Conservation (phyloP, 768 basidiomycete genomes). For the Suillus hirtellus region DNA sequence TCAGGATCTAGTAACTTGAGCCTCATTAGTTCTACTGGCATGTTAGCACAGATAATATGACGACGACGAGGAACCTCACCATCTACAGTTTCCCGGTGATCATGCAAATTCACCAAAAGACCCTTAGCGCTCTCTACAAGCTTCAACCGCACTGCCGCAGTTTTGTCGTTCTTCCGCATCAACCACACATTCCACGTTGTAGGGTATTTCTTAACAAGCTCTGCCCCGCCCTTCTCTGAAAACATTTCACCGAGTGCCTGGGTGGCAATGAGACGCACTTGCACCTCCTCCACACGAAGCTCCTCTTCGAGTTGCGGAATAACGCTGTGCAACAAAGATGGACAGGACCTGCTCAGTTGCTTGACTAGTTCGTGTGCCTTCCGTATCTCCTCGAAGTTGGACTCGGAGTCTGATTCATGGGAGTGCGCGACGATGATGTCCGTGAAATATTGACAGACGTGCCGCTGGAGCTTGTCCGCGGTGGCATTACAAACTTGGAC, state of each 20-base stretch:
- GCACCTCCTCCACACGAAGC: conserved; percentile 70
- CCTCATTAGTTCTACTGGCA: conserved; percentile 50
- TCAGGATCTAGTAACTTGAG: conserved; percentile 83
- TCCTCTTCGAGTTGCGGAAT: conserved; percentile 94
- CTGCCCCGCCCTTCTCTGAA: conserved; percentile 68
- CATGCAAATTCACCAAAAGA: conserved; percentile 64
- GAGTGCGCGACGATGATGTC: conserved; percentile 74
- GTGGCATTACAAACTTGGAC: conserved; percentile 83
- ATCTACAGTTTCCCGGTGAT: conserved; percentile 70
- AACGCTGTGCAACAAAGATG: conserved; percentile 81
- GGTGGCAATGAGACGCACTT: conserved; percentile 78
- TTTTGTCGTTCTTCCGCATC: conserved; percentile 75
- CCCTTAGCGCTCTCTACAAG: conserved; percentile 72
- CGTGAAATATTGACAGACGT: conserved; percentile 90
- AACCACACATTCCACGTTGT: conserved; percentile 87
- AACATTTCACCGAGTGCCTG: conserved; percentile 91
- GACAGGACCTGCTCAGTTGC: conserved; percentile 76
- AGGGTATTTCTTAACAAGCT: conserved; percentile 79
- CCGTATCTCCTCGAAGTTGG: conserved; percentile 67
- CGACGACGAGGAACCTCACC: conserved; percentile 43
- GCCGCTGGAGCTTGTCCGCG: conserved; percentile 83
- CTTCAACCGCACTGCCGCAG: conserved; percentile 65
- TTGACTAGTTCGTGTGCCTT: conserved; percentile 85
- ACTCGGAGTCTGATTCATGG: conserved; percentile 51
- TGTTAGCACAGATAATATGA: conserved; percentile 7